Conservation (phyloP, 495 filamentous ascomycete species). For the Penicillium ucsense region DNA sequence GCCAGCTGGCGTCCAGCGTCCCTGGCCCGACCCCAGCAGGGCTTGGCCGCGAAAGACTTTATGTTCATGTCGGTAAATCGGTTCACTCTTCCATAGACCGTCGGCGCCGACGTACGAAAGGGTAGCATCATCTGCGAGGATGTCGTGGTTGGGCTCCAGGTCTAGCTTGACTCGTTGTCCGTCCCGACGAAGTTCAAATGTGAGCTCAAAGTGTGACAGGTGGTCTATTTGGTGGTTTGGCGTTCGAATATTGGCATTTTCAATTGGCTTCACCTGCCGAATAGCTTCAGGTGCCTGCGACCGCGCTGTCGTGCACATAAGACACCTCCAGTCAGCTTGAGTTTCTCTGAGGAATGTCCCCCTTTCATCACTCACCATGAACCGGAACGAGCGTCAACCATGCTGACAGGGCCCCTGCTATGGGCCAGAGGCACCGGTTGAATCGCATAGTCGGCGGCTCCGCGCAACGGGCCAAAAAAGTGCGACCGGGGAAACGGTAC, state of each 20-base stretch:
- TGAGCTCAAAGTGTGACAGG: slow-evolving; percentile 70
- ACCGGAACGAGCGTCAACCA: slow-evolving; percentile 7
- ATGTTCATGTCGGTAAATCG: slow-evolving; percentile 59
- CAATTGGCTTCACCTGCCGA: slow-evolving; percentile 59
- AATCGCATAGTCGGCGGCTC: slow-evolving; percentile 16
- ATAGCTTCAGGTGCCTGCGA: slow-evolving; percentile 71
- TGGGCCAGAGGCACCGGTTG: slow-evolving; percentile 7
- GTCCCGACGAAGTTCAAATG: slow-evolving; percentile 61
- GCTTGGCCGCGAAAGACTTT: slow-evolving; percentile 76
- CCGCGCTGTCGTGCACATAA: slow-evolving; percentile 37
- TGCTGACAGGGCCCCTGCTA: slow-evolving; percentile 9
- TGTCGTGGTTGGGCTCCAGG: slow-evolving; percentile 87
- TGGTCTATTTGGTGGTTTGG: slow-evolving; percentile 70
- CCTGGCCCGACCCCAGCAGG: slow-evolving; percentile 54
- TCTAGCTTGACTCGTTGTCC: slow-evolving; percentile 64
- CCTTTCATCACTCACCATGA: slow-evolving; percentile 6
- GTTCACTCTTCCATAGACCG: slow-evolving; percentile 54
- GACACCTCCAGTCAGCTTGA: too few relatives aligned
- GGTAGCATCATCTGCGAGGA: slow-evolving; percentile 65
- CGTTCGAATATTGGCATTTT: slow-evolving; percentile 68
- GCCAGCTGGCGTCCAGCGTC: slow-evolving; percentile 68
- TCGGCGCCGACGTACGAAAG: slow-evolving; percentile 62
- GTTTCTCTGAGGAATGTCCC: too few relatives aligned
- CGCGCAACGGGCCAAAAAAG: background rate
- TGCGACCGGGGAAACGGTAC: background rate